Percentiles rank a stretch among this genome's conserved stretches.
Conservation (phyloP, 83 land plant genomes). For the Diphasiastrum complanatum region DNA sequence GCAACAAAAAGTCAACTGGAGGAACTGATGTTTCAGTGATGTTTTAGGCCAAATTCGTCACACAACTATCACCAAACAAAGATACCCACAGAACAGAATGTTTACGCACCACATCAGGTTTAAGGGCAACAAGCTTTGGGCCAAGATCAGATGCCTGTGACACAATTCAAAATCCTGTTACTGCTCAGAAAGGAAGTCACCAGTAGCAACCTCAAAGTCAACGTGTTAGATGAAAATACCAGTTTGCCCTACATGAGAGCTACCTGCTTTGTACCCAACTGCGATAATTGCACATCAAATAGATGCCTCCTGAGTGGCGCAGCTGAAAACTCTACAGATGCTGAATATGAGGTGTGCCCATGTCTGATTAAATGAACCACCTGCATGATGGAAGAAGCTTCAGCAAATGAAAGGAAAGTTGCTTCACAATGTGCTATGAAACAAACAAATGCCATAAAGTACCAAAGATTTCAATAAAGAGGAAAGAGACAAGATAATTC, state of each 20-base stretch:
- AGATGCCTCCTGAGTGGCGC: not conserved
- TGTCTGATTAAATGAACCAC: conserved; percentile 31
- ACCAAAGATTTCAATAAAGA: no score
- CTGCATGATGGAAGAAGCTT: no score
- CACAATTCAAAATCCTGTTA: not conserved
- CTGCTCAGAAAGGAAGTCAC: not conserved
- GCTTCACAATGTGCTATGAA: no score
- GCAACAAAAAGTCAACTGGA: not conserved
- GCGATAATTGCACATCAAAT: conserved; percentile 25
- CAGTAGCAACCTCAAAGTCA: not conserved
- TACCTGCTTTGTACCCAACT: conserved; percentile 24
- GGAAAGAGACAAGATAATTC: no score
- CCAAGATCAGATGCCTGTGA: conserved; percentile 21
- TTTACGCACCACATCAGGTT: conserved; percentile 23
- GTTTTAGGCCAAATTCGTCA: not conserved
- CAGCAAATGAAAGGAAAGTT: no score
- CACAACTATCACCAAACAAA: not conserved
- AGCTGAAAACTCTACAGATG: conserved; percentile 1
- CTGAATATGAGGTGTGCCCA: conserved; percentile 29
- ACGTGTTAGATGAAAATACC: not conserved
- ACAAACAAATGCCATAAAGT: no score
- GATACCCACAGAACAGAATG: not conserved
- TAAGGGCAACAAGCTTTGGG: conserved; percentile 15
- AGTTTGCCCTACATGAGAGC: not conserved
- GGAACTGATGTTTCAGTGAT: not conserved